phyloP scores from a whole-genome alignment of 2,329 filamentous ascomycete species.

The Botrytis fabae region DNA sequence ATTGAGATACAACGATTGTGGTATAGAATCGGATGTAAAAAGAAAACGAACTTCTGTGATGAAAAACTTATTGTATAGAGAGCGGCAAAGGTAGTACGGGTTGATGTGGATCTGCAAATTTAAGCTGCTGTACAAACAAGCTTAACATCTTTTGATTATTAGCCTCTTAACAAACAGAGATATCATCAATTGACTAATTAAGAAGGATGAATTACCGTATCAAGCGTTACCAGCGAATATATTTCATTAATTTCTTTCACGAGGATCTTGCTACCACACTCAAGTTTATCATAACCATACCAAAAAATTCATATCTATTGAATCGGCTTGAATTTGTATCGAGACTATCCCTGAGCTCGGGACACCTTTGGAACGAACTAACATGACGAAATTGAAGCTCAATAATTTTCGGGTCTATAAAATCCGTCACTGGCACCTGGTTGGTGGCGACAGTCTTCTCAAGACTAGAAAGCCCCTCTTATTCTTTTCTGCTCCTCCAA shows the following conservation, averaged over 20 bases:
- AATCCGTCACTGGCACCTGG: not conserved
- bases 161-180: too few relatives aligned
- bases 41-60: not conserved
- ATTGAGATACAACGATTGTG: not conserved
- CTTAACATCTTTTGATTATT: not conserved
- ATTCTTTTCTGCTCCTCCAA: not conserved
- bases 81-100: not conserved
- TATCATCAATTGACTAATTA: not conserved
- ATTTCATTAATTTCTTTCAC: too few relatives aligned
- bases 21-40: not conserved
- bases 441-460: not conserved
- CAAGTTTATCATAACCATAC: not conserved
- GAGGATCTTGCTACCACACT: too few relatives aligned
- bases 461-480: not conserved
- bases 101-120: not conserved
- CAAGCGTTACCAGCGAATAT: not conserved
- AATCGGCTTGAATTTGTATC: not conserved
- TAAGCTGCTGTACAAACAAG: not conserved
- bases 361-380: fast-evolving
- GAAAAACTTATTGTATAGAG: not conserved
- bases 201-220: not conserved
- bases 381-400: not conserved
- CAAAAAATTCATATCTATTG: not conserved
- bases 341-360: not conserved
- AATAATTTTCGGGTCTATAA: not conserved